A percentile compares a stretch with the other conserved stretches of the same genome.
Evolutionary conservation across 345 rosid species (phyloP).

Genomic region (Eucalyptus cloeziana): DNA sequence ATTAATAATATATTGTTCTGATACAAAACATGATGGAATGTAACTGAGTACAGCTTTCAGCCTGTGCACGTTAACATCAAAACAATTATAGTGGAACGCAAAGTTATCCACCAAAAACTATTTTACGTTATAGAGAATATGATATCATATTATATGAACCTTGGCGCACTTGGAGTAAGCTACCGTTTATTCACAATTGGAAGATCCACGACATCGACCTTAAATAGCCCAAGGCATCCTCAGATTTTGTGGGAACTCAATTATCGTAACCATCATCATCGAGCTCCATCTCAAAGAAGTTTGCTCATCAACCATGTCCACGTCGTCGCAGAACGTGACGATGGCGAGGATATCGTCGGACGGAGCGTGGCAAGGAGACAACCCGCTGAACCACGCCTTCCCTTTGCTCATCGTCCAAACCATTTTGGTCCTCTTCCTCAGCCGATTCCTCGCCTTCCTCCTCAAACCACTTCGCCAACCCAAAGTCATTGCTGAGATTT

Average conservation of each 20-base stretch:
- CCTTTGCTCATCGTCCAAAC: slow-evolving; percentile 74
- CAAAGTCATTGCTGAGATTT: slow-evolving; percentile 80
- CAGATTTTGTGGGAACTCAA: not conserved
- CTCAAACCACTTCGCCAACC: slow-evolving; percentile 95
- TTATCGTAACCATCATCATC: not conserved
- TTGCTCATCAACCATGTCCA: not conserved
- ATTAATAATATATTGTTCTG: not conserved
- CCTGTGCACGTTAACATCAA: not conserved
- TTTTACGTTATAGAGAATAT: not conserved
- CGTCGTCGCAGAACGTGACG: not conserved
- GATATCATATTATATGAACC: not conserved
- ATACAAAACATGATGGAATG: not conserved
- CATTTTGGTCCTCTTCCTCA: slow-evolving; percentile 41
- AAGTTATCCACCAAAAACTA: not conserved
- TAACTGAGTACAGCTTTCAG: not conserved
- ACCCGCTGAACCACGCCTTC: slow-evolving; percentile 67
- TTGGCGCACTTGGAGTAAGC: not conserved
- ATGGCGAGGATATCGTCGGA: slow-evolving; percentile 37
- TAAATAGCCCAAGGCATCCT: not conserved
- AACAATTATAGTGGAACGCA: not conserved
- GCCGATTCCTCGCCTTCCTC: slow-evolving; percentile 59
- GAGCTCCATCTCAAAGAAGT: not conserved
- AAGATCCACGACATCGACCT: not conserved
- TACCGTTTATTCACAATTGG: not conserved
- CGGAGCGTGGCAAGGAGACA: slow-evolving; percentile 92